Conservation (phyloP, 129 eudicot genomes). For the Arctium lappa region DNA sequence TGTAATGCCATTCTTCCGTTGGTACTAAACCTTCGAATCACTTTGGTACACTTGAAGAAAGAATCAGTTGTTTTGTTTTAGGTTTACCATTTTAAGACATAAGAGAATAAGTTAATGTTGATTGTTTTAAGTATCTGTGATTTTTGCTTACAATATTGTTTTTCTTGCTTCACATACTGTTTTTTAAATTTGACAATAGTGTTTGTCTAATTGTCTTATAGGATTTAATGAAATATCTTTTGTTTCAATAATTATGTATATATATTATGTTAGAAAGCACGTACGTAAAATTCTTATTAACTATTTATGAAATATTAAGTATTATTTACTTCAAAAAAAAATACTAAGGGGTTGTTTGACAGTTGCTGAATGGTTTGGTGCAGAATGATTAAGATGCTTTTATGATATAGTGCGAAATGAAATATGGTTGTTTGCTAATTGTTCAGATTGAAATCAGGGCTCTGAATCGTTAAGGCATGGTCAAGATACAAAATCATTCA, state of each 20-base stretch:
- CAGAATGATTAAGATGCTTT: too few species aligned
- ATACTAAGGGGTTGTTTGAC: too few species aligned
- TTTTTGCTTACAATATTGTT: not conserved
- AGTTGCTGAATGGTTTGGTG: too few species aligned
- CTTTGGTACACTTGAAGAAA: not conserved
- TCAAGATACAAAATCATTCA: too few species aligned
- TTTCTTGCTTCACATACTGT: not conserved
- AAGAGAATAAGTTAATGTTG: not conserved
- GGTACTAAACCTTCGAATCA: constrained; percentile 8
- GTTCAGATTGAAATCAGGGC: too few species aligned
- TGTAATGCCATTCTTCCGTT: constrained; percentile 62
- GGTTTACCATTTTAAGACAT: not conserved
- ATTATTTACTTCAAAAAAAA: too few species aligned
- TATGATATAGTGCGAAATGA: too few species aligned
- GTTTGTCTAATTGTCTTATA: too few species aligned
- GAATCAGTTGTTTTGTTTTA: not conserved
- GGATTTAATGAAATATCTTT: not conserved
- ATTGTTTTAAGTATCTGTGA: not conserved
- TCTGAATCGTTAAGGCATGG: too few species aligned
- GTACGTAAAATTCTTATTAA: not conserved
- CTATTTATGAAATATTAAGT: not conserved
- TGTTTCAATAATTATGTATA: not conserved
- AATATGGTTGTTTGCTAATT: too few species aligned
- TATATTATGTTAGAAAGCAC: too few species aligned
- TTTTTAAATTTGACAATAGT: not conserved